Evolutionary conservation across 225 moss, liverwort and hornwort species (phyloP).

Genomic region (Asterella californica): DNA sequence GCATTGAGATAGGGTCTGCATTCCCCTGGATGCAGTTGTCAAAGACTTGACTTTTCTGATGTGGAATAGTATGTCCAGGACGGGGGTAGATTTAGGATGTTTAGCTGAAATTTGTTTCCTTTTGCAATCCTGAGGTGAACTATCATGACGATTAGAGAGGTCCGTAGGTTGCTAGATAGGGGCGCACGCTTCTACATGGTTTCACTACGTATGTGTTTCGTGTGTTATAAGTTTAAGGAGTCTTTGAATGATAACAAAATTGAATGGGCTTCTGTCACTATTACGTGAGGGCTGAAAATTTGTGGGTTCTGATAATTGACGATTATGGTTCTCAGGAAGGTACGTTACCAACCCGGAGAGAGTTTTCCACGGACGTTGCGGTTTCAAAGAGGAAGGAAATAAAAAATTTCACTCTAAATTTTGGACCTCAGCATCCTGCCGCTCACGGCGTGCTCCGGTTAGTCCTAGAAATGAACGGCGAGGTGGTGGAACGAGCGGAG

Average conservation of each 20-base stretch:
- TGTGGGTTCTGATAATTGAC: neutral
- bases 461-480: slow-evolving; percentile 55
- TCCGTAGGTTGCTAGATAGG: neutral
- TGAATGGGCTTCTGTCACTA: too few relatives aligned
- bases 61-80: neutral
- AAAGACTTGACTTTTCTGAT: neutral
- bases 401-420: slow-evolving; percentile 55
- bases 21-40: neutral
- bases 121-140: neutral
- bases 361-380: slow-evolving; percentile 18
- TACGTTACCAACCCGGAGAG: slow-evolving; percentile 10
- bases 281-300: neutral
- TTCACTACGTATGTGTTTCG: neutral
- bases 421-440: slow-evolving; percentile 55
- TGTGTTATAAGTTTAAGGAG: too few relatives aligned
- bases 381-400: slow-evolving; percentile 35
- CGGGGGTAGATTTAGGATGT: neutral
- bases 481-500: slow-evolving; percentile 53
- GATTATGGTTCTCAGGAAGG: slow-evolving; percentile 14
- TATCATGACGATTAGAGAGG: too few relatives aligned
- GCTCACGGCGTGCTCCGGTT: slow-evolving; percentile 51
- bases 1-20: neutral
- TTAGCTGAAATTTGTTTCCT: neutral
- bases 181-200: neutral
- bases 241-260: too few relatives aligned